These are phyloP conservation scores for Rheum nobile DNA, from an alignment of 148 eudicot genomes.

Conservation along the genomic window DNA sequence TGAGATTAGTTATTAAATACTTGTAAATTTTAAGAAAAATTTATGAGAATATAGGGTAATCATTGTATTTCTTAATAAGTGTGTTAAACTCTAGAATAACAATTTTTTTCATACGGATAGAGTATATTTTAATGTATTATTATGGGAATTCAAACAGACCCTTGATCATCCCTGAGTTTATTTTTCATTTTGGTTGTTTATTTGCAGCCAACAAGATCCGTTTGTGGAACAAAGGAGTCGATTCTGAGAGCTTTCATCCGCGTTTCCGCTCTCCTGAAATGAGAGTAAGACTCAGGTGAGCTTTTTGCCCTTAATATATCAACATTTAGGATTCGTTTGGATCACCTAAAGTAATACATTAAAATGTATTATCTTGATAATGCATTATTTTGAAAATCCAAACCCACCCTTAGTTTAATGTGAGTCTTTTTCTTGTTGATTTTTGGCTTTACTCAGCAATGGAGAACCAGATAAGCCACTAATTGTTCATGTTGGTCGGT, in stretches of 20 bases:
- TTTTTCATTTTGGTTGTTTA: not conserved
- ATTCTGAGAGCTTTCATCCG: slow-evolving; percentile 95
- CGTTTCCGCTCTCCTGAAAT: slow-evolving; percentile 65
- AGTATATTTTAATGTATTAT: no score
- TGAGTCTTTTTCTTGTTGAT: not conserved
- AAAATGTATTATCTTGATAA: no score
- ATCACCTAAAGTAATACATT: no score
- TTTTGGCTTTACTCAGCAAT: slow-evolving; percentile 32
- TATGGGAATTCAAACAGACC: no score
- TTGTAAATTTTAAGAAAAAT: no score
- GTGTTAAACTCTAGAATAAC: no score
- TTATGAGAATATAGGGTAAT: no score
- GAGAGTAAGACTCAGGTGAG: slow-evolving; percentile 74
- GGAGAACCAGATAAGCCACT: slow-evolving; percentile 49
- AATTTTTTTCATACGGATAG: no score
- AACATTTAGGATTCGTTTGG: no score
- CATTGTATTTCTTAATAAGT: no score
- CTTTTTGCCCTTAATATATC: not conserved
- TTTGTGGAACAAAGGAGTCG: slow-evolving; percentile 98
- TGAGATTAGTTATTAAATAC: no score
- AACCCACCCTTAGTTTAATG: not conserved
- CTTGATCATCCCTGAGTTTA: not conserved
- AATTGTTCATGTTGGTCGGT: slow-evolving; percentile 37
- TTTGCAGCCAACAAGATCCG: slow-evolving; percentile 51
- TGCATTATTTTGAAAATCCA: no score